Evolutionary conservation across 129 eudicot genomes (phyloP).

Genomic region (Flaveria trinervia): DNA sequence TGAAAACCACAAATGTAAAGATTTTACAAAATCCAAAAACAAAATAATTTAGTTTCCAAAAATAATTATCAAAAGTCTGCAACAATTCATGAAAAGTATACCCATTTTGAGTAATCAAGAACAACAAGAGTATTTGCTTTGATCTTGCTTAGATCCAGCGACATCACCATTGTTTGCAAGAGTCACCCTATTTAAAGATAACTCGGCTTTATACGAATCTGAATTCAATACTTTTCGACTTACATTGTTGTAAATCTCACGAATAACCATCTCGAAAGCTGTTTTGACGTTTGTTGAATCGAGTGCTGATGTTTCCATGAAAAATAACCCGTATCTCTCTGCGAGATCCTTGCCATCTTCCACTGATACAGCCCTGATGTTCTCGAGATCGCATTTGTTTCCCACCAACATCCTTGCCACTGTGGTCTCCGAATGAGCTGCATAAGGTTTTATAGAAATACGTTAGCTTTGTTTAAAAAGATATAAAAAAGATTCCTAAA

Average conservation of each 20-base stretch:
- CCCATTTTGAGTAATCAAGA: constrained; percentile 38
- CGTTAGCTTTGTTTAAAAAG: not conserved
- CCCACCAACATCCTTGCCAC: constrained; percentile 80
- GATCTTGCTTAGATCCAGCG: constrained; percentile 44
- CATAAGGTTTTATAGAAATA: constrained; percentile 9
- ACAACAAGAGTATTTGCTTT: constrained; percentile 63
- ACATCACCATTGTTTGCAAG: constrained; percentile 47
- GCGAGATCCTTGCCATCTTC: constrained; percentile 85
- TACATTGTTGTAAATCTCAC: constrained; percentile 71
- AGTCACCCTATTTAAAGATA: constrained; percentile 70
- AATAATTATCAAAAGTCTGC: not conserved
- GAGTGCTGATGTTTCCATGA: constrained; percentile 86
- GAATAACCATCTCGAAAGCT: constrained; percentile 76
- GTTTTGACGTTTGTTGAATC: constrained; percentile 76
- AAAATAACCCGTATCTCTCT: constrained; percentile 71
- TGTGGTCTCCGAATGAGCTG: constrained; percentile 89
- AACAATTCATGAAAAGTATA: constrained; percentile 8
- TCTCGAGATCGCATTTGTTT: constrained; percentile 64
- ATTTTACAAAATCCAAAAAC: constrained; percentile 32
- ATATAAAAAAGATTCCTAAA: not conserved
- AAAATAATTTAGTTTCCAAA: constrained; percentile 30
- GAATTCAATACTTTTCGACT: constrained; percentile 84
- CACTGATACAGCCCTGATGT: constrained; percentile 63
- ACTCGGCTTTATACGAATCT: constrained; percentile 79
- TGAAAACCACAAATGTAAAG: constrained; percentile 12